Evolutionary conservation across 2,329 filamentous ascomycete species (phyloP).

Genomic region (Claviceps fusiformis): DNA sequence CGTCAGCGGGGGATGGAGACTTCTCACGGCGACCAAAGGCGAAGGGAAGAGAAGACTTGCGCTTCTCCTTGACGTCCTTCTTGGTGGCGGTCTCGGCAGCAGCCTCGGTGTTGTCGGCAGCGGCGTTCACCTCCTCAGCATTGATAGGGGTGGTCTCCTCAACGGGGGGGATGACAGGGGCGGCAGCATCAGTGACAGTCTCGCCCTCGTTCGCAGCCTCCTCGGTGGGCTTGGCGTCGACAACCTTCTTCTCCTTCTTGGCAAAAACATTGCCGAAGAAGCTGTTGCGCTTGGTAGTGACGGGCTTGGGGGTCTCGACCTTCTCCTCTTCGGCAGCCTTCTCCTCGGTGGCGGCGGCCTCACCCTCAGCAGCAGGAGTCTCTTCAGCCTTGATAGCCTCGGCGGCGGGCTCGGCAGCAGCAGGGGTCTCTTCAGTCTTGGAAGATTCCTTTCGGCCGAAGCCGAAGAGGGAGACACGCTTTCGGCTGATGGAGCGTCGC

Average conservation of each 20-base stretch:
- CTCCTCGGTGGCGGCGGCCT: constrained; percentile 15
- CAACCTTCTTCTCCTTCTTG: constrained; percentile 47
- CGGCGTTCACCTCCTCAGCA: constrained; percentile 41
- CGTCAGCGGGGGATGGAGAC: constrained; percentile 42
- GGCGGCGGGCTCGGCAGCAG: constrained; percentile 21
- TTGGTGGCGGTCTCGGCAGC: constrained; percentile 40
- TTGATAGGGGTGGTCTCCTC: constrained; percentile 43
- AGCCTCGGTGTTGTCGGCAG: constrained; percentile 34
- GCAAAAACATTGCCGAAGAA: constrained; percentile 39
- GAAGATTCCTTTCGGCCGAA: constrained; percentile 39
- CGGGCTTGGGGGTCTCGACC: constrained; percentile 30
- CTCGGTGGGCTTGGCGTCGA: constrained; percentile 32
- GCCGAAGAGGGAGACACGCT: constrained; percentile 52
- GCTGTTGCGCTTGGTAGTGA: constrained; percentile 41
- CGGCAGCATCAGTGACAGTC: constrained; percentile 33
- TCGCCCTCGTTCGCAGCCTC: constrained; percentile 27
- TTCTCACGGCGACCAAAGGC: constrained; percentile 68
- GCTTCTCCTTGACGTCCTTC: constrained; percentile 65
- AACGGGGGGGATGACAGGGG: constrained; percentile 45
- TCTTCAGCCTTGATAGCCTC: constrained; percentile 23
- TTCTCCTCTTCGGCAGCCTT: constrained; percentile 25
- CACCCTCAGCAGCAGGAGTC: constrained; percentile 21
- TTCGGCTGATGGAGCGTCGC: constrained; percentile 50
- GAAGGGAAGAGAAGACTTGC: constrained; percentile 65
- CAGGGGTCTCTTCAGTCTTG: constrained; percentile 20